Conservation (phyloP, 73 alveolate species). For the Paramecium primaurelia region DNA sequence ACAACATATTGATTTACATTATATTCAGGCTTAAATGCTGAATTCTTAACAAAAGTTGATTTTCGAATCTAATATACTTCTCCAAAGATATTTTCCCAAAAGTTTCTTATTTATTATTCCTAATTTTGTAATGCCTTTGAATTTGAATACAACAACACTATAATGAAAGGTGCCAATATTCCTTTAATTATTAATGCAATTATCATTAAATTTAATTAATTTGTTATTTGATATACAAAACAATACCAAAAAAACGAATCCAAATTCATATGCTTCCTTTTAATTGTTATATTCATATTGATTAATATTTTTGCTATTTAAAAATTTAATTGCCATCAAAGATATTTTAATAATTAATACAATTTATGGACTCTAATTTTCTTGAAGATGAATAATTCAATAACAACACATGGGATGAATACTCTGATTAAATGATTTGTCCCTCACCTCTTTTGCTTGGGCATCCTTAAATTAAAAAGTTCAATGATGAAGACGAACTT, state of each 20-base stretch:
- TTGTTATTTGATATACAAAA: not conserved
- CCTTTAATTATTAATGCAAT: not conserved
- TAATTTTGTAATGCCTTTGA: not conserved
- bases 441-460: not conserved
- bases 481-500: not conserved
- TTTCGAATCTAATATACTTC: not conserved
- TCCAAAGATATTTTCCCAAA: not conserved
- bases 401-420: not conserved
- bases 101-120: not conserved
- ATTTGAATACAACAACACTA: not conserved
- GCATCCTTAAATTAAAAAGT: not conserved
- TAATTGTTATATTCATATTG: not conserved
- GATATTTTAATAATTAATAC: not conserved
- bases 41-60: not conserved
- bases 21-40: slow-evolving; percentile 24
- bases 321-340: not conserved
- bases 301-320: not conserved
- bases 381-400: not conserved
- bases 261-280: not conserved
- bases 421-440: not conserved
- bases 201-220: not conserved
- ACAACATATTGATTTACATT: not conserved
- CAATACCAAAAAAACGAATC: not conserved
- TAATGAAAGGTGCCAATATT: not conserved
- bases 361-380: not conserved